A percentile compares a stretch with the other conserved stretches of the same genome.
Evolutionary conservation across 768 basidiomycete genomes (phyloP).

Genomic region (Cystobasidium ongulense): DNA sequence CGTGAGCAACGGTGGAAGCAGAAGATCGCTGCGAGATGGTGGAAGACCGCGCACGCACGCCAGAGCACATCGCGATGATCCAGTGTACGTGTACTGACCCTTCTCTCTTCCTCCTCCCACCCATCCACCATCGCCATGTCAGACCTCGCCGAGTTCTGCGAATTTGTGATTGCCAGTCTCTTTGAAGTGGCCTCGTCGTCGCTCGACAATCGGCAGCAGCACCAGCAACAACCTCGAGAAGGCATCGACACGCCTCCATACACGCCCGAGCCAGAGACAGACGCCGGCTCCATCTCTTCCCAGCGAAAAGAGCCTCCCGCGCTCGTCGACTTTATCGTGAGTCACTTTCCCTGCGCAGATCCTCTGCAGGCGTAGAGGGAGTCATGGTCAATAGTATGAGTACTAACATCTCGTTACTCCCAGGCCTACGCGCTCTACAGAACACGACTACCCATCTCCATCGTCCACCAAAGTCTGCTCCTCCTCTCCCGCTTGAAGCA

Average conservation of each 20-base stretch:
- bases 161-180: constrained; percentile 35
- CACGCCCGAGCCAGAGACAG: constrained; percentile 10
- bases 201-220: constrained; percentile 19
- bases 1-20: too few relatives aligned
- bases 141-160: constrained; percentile 36
- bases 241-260: constrained; percentile 38
- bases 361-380: neutral
- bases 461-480: constrained; percentile 62
- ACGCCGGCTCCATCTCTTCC: neutral
- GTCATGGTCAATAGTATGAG: neutral
- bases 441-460: constrained; percentile 62
- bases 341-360: neutral
- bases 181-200: constrained; percentile 24
- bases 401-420: neutral
- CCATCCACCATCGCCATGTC: constrained; percentile 4
- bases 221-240: constrained; percentile 41
- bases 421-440: constrained; percentile 70
- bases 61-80: neutral
- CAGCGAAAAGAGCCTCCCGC: constrained; percentile 47
- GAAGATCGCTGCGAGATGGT: too few relatives aligned
- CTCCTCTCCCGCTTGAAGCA: constrained; percentile 75
- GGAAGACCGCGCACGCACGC: neutral
- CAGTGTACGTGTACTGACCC: neutral
- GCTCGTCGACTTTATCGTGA: constrained; percentile 65
- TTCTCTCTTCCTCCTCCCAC: neutral